Conservation (phyloP, 345 rosid genomes). For the Viola odorata region DNA sequence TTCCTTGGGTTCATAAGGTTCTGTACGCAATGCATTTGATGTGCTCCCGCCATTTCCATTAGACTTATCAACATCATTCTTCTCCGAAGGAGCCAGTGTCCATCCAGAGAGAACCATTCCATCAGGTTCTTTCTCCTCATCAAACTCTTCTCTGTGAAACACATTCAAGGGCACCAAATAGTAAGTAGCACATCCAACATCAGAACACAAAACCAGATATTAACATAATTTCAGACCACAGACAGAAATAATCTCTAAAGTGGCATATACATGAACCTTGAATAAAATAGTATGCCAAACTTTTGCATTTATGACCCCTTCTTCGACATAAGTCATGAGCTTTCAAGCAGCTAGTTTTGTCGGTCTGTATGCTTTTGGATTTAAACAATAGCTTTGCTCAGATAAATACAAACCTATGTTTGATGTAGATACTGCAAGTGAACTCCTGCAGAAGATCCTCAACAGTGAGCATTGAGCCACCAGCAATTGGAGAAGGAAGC, state of each 20-base stretch:
- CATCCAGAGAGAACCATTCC: constrained; percentile 93
- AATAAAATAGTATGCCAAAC: too few species aligned
- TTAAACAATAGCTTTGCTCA: background rate
- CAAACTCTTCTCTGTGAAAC: constrained; percentile 71
- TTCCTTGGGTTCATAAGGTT: constrained; percentile 28
- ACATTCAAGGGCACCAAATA: background rate
- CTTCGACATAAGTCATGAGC: too few species aligned
- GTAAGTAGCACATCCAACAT: constrained; percentile 2
- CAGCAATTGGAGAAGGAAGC: constrained; percentile 71
- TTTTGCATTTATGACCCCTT: too few species aligned
- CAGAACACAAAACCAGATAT: background rate
- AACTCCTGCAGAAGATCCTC: constrained; percentile 96
- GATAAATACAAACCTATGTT: constrained; percentile 66
- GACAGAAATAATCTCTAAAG: too few species aligned
- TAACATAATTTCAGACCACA: too few species aligned
- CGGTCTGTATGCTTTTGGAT: too few species aligned
- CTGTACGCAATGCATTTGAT: constrained; percentile 34
- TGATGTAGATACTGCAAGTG: constrained; percentile 71
- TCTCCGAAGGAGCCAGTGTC: constrained; percentile 50
- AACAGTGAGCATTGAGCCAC: constrained; percentile 62
- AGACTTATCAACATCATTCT: constrained; percentile 30
- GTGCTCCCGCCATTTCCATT: constrained; percentile 50
- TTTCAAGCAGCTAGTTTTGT: too few species aligned
- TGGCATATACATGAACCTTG: too few species aligned
- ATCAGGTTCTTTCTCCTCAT: constrained; percentile 94